phyloP scores from a whole-genome alignment of 2,329 filamentous ascomycete genomes.

The Calonectria fujianensis region DNA sequence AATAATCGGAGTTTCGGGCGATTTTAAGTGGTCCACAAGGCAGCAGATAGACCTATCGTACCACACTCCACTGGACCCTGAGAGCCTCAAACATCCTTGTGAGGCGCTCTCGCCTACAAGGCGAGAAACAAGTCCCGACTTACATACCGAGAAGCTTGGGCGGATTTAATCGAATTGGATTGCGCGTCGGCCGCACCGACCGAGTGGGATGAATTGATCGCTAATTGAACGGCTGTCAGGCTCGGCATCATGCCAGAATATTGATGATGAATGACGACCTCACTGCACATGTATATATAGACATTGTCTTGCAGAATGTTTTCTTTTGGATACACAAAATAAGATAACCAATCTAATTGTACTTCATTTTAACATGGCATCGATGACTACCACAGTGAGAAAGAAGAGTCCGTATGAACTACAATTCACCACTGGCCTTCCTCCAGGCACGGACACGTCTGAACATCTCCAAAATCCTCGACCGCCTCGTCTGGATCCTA shows the following conservation, averaged over 20 bases:
- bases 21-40: background rate
- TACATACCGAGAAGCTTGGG: background rate
- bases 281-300: background rate
- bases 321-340: background rate
- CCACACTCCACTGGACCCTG: background rate
- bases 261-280: background rate
- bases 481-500: background rate
- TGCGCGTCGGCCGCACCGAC: background rate
- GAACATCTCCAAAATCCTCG: background rate
- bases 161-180: background rate
- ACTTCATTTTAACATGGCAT: background rate
- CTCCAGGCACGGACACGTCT: background rate
- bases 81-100: background rate
- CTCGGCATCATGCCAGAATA: background rate
- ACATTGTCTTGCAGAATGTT: background rate
- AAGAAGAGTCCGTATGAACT: slow-evolving; percentile 11
- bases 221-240: background rate
- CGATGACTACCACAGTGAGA: background rate
- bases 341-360: background rate
- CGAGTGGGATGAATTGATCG: slow-evolving; percentile 15
- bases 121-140: background rate
- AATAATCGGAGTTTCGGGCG: slow-evolving; percentile 11
- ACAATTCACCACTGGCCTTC: background rate
- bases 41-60: background rate
- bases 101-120: too few species aligned